These are phyloP conservation scores for Apiospora arundinis DNA, from an alignment of 2,329 filamentous ascomycete species.

Conservation along the genomic window DNA sequence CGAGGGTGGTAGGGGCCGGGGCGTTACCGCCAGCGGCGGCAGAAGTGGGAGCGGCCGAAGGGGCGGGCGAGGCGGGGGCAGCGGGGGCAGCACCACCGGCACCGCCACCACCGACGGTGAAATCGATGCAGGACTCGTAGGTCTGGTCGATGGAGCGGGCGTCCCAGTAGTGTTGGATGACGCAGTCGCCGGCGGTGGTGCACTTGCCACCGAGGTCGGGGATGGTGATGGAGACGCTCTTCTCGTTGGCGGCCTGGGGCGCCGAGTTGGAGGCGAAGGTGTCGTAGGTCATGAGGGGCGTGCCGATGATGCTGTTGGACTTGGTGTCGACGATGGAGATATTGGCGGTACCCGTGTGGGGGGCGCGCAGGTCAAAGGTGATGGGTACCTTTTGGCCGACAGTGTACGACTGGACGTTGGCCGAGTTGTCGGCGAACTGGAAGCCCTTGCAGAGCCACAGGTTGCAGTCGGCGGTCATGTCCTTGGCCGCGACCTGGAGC, in stretches of 20 bases:
- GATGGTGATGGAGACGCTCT: conserved; percentile 59
- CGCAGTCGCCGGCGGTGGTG: conserved; percentile 51
- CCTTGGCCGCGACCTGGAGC: conserved; percentile 57
- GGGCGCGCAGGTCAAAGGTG: conserved; percentile 54
- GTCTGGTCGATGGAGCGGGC: conserved; percentile 38
- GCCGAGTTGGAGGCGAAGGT: conserved; percentile 55
- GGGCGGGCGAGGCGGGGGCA: conserved; percentile 23
- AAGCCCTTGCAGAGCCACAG: conserved; percentile 65
- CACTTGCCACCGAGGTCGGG: conserved; percentile 55
- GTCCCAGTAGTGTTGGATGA: conserved; percentile 64
- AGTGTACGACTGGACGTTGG: conserved; percentile 57
- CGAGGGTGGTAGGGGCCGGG: conserved; percentile 26
- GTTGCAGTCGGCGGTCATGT: conserved; percentile 57
- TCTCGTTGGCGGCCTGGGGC: conserved; percentile 51
- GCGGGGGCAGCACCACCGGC: conserved; percentile 21
- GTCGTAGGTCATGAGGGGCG: conserved; percentile 53
- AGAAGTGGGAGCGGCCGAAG: neutral
- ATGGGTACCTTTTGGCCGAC: conserved; percentile 53
- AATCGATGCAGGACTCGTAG: conserved; percentile 31
- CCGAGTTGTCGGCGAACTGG: conserved; percentile 60
- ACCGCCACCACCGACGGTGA: conserved; percentile 25
- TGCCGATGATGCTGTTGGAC: conserved; percentile 55
- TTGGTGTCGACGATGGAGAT: conserved; percentile 58
- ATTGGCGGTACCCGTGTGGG: conserved; percentile 62
- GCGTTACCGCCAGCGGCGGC: neutral